These are phyloP conservation scores for Eimeria maxima DNA, from an alignment of 169 alveolate species.

Conservation along the genomic window DNA sequence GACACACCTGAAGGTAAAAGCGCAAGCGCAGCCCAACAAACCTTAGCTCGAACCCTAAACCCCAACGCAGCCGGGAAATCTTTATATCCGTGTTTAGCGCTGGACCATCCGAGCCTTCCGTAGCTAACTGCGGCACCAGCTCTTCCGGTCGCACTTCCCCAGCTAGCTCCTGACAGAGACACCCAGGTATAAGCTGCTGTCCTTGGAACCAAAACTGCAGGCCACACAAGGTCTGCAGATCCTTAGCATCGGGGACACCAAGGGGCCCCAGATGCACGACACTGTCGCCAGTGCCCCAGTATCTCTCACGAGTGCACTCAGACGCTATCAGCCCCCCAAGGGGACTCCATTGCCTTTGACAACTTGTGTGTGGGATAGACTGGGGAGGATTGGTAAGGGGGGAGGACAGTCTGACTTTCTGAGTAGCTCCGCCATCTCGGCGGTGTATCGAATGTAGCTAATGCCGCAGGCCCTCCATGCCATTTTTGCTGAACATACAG, in stretches of 20 bases:
- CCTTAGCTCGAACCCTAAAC: not conserved
- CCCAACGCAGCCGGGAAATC: not conserved
- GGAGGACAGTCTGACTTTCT: conserved; percentile 42
- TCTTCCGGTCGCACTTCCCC: not conserved
- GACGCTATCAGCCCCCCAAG: not conserved
- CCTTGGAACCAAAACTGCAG: not conserved
- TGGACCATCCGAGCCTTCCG: not conserved
- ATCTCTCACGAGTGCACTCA: not conserved
- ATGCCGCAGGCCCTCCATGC: conserved; percentile 75
- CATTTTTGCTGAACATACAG: not conserved
- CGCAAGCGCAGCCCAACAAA: not conserved
- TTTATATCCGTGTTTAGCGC: not conserved
- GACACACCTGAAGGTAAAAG: conserved; percentile 66
- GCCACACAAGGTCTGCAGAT: not conserved
- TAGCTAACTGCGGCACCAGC: conserved; percentile 30
- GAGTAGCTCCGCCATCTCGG: conserved; percentile 81
- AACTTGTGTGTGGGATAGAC: not conserved
- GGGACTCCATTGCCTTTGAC: not conserved
- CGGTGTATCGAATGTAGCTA: conserved; percentile 74
- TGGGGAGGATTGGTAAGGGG: no score
- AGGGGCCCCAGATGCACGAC: not conserved
- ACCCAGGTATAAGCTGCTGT: not conserved
- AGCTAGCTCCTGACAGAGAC: not conserved
- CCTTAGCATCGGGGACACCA: not conserved
- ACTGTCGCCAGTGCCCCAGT: not conserved